Evolutionary conservation across 2,329 filamentous ascomycete species (phyloP).

Genomic region (Didymella lethalis): DNA sequence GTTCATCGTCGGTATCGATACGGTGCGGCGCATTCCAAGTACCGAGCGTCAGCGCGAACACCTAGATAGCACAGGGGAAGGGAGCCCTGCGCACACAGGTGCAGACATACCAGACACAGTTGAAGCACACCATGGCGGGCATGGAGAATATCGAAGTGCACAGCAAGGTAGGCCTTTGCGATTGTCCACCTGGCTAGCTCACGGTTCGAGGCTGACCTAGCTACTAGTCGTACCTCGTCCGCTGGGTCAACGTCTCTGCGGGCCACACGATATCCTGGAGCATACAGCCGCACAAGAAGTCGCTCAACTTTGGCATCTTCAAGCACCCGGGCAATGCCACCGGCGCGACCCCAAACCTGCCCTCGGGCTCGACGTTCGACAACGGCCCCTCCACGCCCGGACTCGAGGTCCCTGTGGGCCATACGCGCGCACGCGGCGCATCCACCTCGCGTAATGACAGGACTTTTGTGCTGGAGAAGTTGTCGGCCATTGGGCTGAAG

Average conservation of each 20-base stretch:
- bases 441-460: constrained; percentile 71
- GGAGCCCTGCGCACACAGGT: background rate
- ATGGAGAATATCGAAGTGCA: constrained; percentile 98
- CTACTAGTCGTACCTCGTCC: constrained; percentile 89
- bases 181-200: background rate
- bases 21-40: constrained; percentile 15
- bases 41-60: constrained; percentile 18
- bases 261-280: constrained; percentile 97
- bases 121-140: constrained; percentile 70
- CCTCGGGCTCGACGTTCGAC: constrained; percentile 44
- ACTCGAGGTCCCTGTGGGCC: constrained; percentile 62
- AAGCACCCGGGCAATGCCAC: constrained; percentile 86
- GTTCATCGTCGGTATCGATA: constrained; percentile 14
- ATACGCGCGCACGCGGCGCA: constrained; percentile 59
- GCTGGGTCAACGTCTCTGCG: constrained; percentile 92
- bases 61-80: constrained; percentile 8
- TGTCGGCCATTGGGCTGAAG: constrained; percentile 68
- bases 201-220: constrained; percentile 11
- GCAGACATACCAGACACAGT: constrained; percentile 2
- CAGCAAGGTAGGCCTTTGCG: constrained; percentile 76
- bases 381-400: constrained; percentile 45
- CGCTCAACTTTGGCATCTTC: constrained; percentile 97
- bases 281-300: constrained; percentile 97
- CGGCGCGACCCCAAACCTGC: constrained; percentile 53
- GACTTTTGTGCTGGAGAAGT: constrained; percentile 73